Evolutionary conservation across 2,329 filamentous ascomycete genomes (phyloP).

Genomic region (Colletotrichum siamense): DNA sequence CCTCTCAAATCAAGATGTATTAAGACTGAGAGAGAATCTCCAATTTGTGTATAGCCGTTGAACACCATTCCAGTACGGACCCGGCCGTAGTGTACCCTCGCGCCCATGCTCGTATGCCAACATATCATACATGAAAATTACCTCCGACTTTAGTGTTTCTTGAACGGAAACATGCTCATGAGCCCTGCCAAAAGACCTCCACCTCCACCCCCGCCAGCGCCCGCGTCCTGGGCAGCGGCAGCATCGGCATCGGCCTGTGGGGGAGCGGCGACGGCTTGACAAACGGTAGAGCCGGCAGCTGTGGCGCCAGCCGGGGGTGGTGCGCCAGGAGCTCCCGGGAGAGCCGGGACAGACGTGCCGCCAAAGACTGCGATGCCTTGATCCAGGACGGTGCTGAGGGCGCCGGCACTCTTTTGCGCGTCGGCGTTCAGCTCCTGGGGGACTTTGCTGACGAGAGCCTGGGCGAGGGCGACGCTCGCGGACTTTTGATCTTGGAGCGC

Average conservation of each 20-base stretch:
- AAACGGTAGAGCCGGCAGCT: not conserved
- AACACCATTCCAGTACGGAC: not conserved
- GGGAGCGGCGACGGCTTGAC: not conserved
- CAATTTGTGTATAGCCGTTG: not conserved
- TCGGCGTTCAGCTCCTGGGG: not conserved
- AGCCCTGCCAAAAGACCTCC: not conserved
- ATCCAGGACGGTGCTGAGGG: constrained; percentile 7
- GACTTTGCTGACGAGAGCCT: constrained; percentile 12
- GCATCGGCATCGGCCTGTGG: not conserved
- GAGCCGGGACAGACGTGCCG: not conserved
- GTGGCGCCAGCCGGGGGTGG: not conserved
- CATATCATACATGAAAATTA: not conserved
- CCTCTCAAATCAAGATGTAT: not conserved
- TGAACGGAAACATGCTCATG: not conserved
- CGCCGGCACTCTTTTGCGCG: constrained; percentile 1
- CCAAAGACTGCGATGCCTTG: constrained; percentile 3
- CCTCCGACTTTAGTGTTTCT: not conserved
- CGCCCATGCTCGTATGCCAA: not conserved
- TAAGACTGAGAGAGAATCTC: not conserved
- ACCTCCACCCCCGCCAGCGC: not conserved
- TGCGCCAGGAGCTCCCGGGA: not conserved
- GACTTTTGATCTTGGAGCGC: constrained; percentile 16
- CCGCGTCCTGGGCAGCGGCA: not conserved
- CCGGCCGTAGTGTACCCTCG: constrained; percentile 6
- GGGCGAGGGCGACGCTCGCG: constrained; percentile 5